phyloP scores from a whole-genome alignment of 768 basidiomycete species.

The Kwoniella heveanensis region DNA sequence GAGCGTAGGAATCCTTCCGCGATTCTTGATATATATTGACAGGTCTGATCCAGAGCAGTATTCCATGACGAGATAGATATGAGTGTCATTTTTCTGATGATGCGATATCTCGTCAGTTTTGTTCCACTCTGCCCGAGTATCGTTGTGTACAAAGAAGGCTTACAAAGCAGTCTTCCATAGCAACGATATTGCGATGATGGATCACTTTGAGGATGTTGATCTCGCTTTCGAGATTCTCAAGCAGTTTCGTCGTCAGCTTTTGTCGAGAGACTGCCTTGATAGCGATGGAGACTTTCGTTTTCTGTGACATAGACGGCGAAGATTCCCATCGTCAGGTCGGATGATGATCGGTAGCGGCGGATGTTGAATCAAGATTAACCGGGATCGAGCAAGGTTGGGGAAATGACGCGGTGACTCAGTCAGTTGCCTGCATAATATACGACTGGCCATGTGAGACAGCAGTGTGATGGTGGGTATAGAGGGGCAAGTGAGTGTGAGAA shows the following conservation, averaged over 20 bases:
- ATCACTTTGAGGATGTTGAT: conserved; percentile 94
- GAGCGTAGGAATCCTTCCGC: conserved; percentile 86
- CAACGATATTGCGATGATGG: conserved; percentile 89
- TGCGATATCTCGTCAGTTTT: neutral
- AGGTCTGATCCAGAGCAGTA: conserved; percentile 95
- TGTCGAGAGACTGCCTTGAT: conserved; percentile 91
- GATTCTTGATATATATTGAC: conserved; percentile 94
- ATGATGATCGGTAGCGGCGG: neutral
- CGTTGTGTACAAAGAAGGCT: conserved; percentile 33
- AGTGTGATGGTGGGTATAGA: neutral
- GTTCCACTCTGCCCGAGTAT: neutral
- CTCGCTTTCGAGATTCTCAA: conserved; percentile 98
- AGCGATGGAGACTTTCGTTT: conserved; percentile 76
- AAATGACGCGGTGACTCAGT: neutral
- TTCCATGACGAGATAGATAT: conserved; percentile 91
- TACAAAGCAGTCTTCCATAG: conserved; percentile 89
- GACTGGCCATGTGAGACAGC: too few relatives aligned
- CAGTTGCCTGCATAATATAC: too few relatives aligned
- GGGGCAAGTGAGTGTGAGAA: neutral
- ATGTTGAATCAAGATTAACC: neutral
- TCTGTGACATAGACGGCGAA: conserved; percentile 63
- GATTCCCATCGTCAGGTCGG: too few relatives aligned
- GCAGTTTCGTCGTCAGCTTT: conserved; percentile 83
- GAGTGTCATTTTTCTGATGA: conserved; percentile 59
- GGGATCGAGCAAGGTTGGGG: conserved; percentile 1